Conservation (phyloP, 345 rosid genomes). For the Rubroshorea leprosula region DNA sequence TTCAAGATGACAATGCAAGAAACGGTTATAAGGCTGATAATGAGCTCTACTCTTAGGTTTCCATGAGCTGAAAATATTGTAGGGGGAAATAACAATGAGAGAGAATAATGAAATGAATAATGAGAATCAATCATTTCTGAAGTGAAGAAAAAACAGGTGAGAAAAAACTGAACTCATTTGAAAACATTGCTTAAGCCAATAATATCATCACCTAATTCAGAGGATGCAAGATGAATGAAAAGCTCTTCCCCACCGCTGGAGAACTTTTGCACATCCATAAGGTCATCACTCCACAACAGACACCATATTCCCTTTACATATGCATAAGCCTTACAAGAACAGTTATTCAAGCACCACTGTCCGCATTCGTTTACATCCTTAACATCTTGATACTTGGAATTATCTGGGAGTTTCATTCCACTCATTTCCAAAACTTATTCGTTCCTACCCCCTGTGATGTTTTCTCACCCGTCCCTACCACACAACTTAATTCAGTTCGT, state of each 20-base stretch:
- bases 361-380: conserved; percentile 19
- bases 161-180: background rate
- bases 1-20: background rate
- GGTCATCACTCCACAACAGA: conserved; percentile 43
- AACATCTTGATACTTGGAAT: background rate
- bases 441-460: no score
- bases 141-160: background rate
- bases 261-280: conserved; percentile 46
- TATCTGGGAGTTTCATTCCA: conserved; percentile 46
- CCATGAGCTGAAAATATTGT: background rate
- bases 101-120: no score
- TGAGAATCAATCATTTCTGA: background rate
- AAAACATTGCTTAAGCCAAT: no score
- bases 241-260: no score
- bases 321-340: conserved; percentile 60
- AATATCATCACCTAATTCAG: conserved; percentile 39
- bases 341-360: conserved; percentile 33
- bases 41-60: background rate
- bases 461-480: no score
- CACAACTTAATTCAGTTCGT: no score
- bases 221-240: conserved; percentile 42
- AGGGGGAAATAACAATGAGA: background rate
- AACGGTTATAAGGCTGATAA: background rate
- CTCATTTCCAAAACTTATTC: no score
- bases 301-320: conserved; percentile 35